Evolutionary conservation across 345 rosid species (phyloP).

Genomic region (Firmiana major): DNA sequence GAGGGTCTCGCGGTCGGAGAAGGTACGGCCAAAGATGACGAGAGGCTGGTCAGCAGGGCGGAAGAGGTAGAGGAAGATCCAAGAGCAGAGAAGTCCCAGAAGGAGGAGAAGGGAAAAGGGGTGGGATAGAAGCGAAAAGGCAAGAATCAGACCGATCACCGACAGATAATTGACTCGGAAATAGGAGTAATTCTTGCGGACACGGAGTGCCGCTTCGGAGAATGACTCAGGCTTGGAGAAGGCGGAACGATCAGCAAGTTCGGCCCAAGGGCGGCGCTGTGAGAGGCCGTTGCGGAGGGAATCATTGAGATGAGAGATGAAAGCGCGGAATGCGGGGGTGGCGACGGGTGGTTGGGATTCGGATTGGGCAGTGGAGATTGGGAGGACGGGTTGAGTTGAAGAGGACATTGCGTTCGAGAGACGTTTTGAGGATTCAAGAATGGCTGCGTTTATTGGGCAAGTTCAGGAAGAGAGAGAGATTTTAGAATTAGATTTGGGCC

Average conservation of each 20-base stretch:
- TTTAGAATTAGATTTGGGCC: neutral
- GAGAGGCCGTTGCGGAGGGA: slow-evolving; percentile 43
- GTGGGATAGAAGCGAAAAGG: slow-evolving; percentile 48
- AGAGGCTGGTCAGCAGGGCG: slow-evolving; percentile 74
- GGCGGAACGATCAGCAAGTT: slow-evolving; percentile 48
- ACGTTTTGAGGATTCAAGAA: neutral
- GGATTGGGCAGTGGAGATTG: slow-evolving; percentile 32
- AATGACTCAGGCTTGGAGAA: slow-evolving; percentile 53
- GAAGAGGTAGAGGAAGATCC: slow-evolving; percentile 78
- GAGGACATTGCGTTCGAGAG: slow-evolving; percentile 29
- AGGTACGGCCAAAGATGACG: slow-evolving; percentile 52
- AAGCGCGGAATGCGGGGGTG: slow-evolving; percentile 40
- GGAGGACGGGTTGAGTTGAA: slow-evolving; percentile 38
- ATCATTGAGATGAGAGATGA: slow-evolving; percentile 36
- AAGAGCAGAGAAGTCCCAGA: slow-evolving; percentile 53
- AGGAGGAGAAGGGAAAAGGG: slow-evolving; percentile 71
- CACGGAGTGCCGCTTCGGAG: slow-evolving; percentile 47
- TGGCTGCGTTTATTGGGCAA: slow-evolving; percentile 2
- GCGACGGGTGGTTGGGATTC: slow-evolving; percentile 41
- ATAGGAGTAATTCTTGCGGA: slow-evolving; percentile 52
- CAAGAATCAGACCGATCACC: slow-evolving; percentile 38
- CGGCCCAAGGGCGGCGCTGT: slow-evolving; percentile 55
- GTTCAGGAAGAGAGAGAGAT: slow-evolving; percentile 1
- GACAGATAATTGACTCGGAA: slow-evolving; percentile 52
- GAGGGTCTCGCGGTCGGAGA: slow-evolving; percentile 69